phyloP scores from a whole-genome alignment of 2,329 filamentous ascomycete genomes.

The Hirsutella thompsonii region DNA sequence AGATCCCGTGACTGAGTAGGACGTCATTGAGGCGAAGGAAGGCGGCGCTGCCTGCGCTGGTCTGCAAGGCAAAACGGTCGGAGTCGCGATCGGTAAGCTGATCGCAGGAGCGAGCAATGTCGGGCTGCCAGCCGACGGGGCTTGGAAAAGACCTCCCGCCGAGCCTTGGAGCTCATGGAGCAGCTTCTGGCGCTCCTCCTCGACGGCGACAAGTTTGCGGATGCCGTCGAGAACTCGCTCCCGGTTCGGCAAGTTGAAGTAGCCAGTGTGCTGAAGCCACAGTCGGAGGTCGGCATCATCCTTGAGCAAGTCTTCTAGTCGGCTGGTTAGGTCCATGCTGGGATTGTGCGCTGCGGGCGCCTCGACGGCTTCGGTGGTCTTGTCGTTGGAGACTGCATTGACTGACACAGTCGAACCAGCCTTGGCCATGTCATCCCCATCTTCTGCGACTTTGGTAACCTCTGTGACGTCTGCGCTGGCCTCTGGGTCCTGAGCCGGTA shows the following conservation, averaged over 20 bases:
- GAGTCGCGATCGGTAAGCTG: background rate
- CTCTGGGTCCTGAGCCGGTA: no score
- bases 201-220: constrained; percentile 7
- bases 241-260: constrained; percentile 9
- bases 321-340: no score
- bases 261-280: constrained; percentile 14
- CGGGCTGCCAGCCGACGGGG: background rate
- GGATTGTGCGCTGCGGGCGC: no score
- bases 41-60: background rate
- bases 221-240: constrained; percentile 6
- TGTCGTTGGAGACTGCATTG: no score
- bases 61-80: background rate
- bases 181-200: constrained; percentile 9
- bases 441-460: no score
- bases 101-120: background rate
- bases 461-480: no score
- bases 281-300: constrained; percentile 9
- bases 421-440: no score
- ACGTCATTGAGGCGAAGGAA: background rate
- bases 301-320: constrained; percentile 1
- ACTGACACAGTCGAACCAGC: background rate
- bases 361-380: no score
- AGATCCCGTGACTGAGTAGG: background rate
- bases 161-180: constrained; percentile 7
- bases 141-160: background rate